Conservation (phyloP, 2,329 filamentous ascomycete genomes). For the Ceratocystiopsis sp. region DNA sequence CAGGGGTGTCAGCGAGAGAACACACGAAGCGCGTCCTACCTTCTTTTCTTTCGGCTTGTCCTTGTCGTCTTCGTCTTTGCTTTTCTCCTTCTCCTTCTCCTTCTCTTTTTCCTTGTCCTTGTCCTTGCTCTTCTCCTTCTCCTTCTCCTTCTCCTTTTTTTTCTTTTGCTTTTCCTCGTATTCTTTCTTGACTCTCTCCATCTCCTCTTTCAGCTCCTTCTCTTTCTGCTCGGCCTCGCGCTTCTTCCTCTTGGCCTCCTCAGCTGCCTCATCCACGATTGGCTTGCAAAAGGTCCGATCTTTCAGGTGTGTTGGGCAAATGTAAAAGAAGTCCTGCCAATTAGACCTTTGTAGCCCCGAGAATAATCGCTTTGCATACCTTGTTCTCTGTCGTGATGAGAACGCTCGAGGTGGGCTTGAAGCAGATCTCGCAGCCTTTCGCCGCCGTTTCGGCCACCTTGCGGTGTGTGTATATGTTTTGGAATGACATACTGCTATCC, state of each 20-base stretch:
- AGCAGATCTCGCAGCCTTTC: conserved; percentile 82
- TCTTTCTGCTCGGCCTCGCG: conserved; percentile 44
- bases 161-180: conserved; percentile 57
- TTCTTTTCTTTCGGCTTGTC: conserved; percentile 18
- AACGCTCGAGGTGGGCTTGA: conserved; percentile 72
- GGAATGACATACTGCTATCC: conserved; percentile 32
- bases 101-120: conserved; percentile 27
- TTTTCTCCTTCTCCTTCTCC: conserved; percentile 24
- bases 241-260: conserved; percentile 47
- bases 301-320: conserved; percentile 68
- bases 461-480: conserved; percentile 71
- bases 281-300: conserved; percentile 68
- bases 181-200: conserved; percentile 52
- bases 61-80: conserved; percentile 18
- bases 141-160: conserved; percentile 50
- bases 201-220: conserved; percentile 46
- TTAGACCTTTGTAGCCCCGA: no score
- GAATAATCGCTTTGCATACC: conserved; percentile 26
- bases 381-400: conserved; percentile 80
- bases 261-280: conserved; percentile 50
- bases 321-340: conserved; percentile 68
- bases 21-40: no score
- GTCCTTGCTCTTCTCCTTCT: conserved; percentile 34
- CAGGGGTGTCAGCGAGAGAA: no score
- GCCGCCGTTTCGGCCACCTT: conserved; percentile 71